phyloP scores from a whole-genome alignment of 371 early-diverging fungal species.

The Sanchytrium tribonematis region DNA sequence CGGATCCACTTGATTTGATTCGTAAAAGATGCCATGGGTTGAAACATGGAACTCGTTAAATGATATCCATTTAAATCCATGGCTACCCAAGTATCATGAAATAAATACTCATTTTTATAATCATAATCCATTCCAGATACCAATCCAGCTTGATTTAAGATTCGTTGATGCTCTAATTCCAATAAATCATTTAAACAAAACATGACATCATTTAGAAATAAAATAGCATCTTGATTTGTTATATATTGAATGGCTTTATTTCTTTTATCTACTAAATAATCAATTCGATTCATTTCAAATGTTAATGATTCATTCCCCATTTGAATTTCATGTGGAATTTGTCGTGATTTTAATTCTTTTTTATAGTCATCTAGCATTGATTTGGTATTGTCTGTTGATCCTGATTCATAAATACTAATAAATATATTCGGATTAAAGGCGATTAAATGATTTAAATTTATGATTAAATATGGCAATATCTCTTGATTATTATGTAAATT shows the following conservation, averaged over 20 bases:
- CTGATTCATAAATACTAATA: constrained; percentile 16
- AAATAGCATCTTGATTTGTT: constrained; percentile 5
- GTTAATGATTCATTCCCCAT: background rate
- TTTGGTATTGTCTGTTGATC: constrained; percentile 15
- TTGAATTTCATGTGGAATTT: constrained; percentile 1
- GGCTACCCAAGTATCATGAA: constrained; percentile 20
- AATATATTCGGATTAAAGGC: constrained; percentile 6
- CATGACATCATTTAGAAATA: constrained; percentile 20
- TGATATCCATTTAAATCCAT: constrained; percentile 15
- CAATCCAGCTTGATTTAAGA: constrained; percentile 11
- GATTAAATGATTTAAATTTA: constrained; percentile 10
- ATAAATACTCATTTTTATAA: constrained; percentile 6
- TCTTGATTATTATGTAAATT: constrained; percentile 15
- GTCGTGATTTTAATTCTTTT: constrained; percentile 5
- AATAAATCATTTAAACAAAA: constrained; percentile 18
- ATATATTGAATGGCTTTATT: constrained; percentile 18
- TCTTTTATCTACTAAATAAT: constrained; percentile 17
- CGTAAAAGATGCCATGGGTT: too few species aligned
- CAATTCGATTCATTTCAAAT: constrained; percentile 11
- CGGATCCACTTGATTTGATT: background rate
- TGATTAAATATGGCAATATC: constrained; percentile 13
- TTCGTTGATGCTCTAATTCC: constrained; percentile 17
- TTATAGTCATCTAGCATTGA: constrained; percentile 9
- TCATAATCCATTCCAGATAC: constrained; percentile 18
- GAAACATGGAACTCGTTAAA: background rate